phyloP scores from a whole-genome alignment of 2,329 filamentous ascomycete species.

The Colletotrichum sp. region DNA sequence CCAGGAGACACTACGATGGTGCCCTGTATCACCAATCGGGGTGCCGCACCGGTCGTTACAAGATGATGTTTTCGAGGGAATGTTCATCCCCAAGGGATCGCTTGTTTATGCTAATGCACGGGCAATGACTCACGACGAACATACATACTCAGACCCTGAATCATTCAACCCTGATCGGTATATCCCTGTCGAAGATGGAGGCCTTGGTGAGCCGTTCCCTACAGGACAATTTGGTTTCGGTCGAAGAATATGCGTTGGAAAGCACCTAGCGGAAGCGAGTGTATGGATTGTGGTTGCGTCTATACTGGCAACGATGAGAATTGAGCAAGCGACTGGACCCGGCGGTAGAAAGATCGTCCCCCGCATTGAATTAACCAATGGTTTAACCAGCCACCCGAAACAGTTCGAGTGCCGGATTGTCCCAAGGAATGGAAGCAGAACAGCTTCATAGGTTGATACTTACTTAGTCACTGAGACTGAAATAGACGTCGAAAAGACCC shows the following conservation, averaged over 20 bases:
- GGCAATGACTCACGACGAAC: slow-evolving; percentile 46
- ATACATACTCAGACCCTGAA: slow-evolving; percentile 42
- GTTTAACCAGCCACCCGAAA: slow-evolving; percentile 1
- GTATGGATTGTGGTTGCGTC: slow-evolving; percentile 45
- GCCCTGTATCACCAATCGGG: slow-evolving; percentile 49
- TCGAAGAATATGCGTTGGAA: slow-evolving; percentile 42
- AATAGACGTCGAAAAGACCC: not conserved
- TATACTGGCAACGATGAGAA: slow-evolving; percentile 40
- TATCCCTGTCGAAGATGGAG: slow-evolving; percentile 30
- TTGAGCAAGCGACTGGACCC: slow-evolving; percentile 32
- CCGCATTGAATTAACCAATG: not conserved
- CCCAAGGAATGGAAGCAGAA: not conserved
- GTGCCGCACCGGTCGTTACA: slow-evolving; percentile 53
- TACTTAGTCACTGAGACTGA: not conserved
- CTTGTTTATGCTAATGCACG: slow-evolving; percentile 44
- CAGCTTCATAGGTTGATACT: not conserved
- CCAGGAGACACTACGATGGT: slow-evolving; percentile 50
- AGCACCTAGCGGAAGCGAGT: slow-evolving; percentile 57
- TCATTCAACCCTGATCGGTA: slow-evolving; percentile 51
- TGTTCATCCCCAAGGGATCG: slow-evolving; percentile 58
- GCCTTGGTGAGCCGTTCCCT: slow-evolving; percentile 47
- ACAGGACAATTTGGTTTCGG: slow-evolving; percentile 49
- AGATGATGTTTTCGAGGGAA: slow-evolving; percentile 60
- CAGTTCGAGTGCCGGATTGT: not conserved
- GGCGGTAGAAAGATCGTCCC: slow-evolving; percentile 28